Base-by-base conservation (phyloP, 2,329 filamentous ascomycete genomes). In the Aspergillus sojae region DNA sequence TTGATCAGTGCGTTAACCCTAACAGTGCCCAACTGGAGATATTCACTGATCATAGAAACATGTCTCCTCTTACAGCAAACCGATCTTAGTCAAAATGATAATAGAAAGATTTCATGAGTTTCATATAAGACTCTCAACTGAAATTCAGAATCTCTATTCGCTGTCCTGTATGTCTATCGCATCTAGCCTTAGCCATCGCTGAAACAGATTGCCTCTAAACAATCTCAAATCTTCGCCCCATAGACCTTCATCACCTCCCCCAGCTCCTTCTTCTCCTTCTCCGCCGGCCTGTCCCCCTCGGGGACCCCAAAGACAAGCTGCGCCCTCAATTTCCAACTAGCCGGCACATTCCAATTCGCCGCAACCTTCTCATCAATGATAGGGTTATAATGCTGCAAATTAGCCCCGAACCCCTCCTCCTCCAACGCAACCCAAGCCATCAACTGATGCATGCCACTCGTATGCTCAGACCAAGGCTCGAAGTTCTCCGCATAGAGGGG, bases 361-460 rank as follows among this genome's bases (percentile, higher is more conserved):
- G 83, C 80, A 54, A 92, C 89, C 82, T 89, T 87, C 68, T 84
- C 83, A 79, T 94, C 90, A 67, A 94, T 86, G 64, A 94, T 77
- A n/a, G 91, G 91, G 85, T 91, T 93, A 84, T 95, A 95, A 82
- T 96, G 92, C 85, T 96, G 92, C 58, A 96, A 84, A 83, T 93
- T 95, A 75, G 88, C 89, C 67, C 92, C 92, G 53, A 94, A 85
- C 26, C 92, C 92, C 78, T 94, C 92, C 66, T 88, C 84, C 81
- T 93, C 90, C 59, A 96, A 86, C 1, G 90, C 90, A 28, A 88
- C 89, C 92, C 92, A 96, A 14, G 67, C 58, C n/a, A 60, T 60
- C 48, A 85, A 89, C 82, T 95, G 90, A 72, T 90, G 85, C 86
- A 96, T 96, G 78, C 85, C 93, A 74, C 83, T 84, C 65, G 88